Base-by-base conservation (phyloP, 169 alveolate genomes). In the Plasmodium coatneyi region DNA sequence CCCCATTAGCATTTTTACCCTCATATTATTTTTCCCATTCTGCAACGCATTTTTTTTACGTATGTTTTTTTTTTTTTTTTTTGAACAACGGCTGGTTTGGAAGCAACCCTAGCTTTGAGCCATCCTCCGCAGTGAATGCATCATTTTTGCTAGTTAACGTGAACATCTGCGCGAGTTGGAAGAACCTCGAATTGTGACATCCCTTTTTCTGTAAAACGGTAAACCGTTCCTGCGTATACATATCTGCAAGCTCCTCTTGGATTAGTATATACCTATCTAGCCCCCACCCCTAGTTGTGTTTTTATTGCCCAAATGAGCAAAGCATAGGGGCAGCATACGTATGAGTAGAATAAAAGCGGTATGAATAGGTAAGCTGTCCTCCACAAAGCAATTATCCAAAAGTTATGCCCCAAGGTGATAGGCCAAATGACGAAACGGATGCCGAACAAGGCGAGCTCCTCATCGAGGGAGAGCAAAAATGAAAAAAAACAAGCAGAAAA, bases 401-500 rank as follows among this genome's bases (percentile, higher is more conserved):
- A 49, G 25, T 49, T 49, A 14, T 49, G 2, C 60, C 22, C 22
- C 12, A 4, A 49, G 22, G 60, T 49, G 22, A 49, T 1, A 49
- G 5, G 30, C 41, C 12, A 66, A 66, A 66, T 66, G 36, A 25
- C 30, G 5, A 66, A 66, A 41, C 39, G 34, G 25, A 22, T 41
- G 34, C 49, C 49, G 9, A 52, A 49, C 78, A 49, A 81, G 60
- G 19, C n/a, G 9, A 22, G 10, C 32, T 4, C 34, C 41, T 81
- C 39, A 19, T 52, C 16, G 25, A 36, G 19, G 41, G 41, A 30
- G 22, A 19, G 49, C 3, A 60, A 76, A 74, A 54, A 76, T 86
- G 93, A 86, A 83, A 22, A 86, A 39, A 43, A 71, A 71, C n/a
- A 74, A 34, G n/a, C 14, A 10, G 84, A 56, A 28, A 81, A 19